A percentile compares a stretch with the other conserved stretches of the same genome.
These are phyloP conservation scores for Hyaloraphidium curvatum DNA, from an alignment of 192 early-diverging fungal genomes.

Conservation along the genomic window DNA sequence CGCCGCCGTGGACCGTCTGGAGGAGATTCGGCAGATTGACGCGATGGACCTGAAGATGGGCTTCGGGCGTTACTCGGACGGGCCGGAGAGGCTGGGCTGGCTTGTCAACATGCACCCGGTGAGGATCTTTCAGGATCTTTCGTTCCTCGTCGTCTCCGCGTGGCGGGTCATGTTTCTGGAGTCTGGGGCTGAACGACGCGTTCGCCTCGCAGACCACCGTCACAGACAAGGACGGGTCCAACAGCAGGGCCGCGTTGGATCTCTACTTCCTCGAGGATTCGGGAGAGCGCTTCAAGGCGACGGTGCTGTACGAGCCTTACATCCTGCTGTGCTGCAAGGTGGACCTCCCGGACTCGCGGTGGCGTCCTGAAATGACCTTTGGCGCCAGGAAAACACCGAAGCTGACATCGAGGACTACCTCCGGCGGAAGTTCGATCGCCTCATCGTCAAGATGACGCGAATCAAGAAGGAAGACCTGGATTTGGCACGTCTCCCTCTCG, in stretches of 20 bases:
- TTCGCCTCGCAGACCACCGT: slow-evolving; percentile 50
- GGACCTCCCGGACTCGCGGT: neutral
- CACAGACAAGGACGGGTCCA: slow-evolving; percentile 35
- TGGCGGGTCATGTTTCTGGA: neutral
- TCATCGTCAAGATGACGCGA: slow-evolving; percentile 38
- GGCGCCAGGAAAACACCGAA: slow-evolving; percentile 40
- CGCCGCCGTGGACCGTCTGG: neutral
- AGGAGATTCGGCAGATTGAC: neutral
- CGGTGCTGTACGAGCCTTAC: slow-evolving; percentile 70
- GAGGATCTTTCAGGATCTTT: slow-evolving; percentile 8
- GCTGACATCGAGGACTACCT: slow-evolving; percentile 72
- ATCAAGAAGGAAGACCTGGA: slow-evolving; percentile 68
- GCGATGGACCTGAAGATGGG: slow-evolving; percentile 2
- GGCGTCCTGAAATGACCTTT: neutral
- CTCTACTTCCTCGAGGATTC: slow-evolving; percentile 85
- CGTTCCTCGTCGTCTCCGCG: neutral
- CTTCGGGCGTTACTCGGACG: neutral
- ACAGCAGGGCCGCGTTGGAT: slow-evolving; percentile 58
- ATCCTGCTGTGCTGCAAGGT: slow-evolving; percentile 75
- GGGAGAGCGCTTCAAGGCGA: slow-evolving; percentile 73
- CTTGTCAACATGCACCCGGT: slow-evolving; percentile 88
- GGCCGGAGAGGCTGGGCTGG: slow-evolving; percentile 49
- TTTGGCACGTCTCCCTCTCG: slow-evolving; percentile 25
- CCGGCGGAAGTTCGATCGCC: slow-evolving; percentile 40
- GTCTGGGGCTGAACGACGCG: neutral